A percentile compares a stretch with the other conserved stretches of the same genome.
Evolutionary conservation across 257 asterid genomes (phyloP).

Genomic region (Solanum chiquidenum): DNA sequence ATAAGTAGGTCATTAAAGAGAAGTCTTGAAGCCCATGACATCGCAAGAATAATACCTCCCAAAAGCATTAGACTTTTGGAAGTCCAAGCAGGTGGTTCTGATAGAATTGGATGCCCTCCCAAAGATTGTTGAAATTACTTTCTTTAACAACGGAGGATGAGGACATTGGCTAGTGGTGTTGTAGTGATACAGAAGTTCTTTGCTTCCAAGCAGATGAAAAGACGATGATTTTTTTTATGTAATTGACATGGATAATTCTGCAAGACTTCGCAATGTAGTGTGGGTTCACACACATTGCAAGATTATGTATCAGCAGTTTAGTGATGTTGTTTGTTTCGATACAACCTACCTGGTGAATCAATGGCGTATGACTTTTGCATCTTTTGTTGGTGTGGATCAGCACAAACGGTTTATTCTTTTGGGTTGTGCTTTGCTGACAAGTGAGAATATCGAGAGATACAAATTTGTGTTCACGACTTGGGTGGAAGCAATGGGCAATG

Average conservation of each 20-base stretch:
- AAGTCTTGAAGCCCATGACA: too few relatives aligned
- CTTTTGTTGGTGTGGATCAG: too few relatives aligned
- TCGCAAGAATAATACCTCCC: too few relatives aligned
- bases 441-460: not conserved
- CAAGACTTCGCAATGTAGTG: not conserved
- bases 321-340: not conserved
- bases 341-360: not conserved
- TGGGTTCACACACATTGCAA: not conserved
- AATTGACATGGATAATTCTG: not conserved
- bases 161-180: too few relatives aligned
- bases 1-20: too few relatives aligned
- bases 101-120: too few relatives aligned
- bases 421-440: too few relatives aligned
- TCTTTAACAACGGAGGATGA: not conserved
- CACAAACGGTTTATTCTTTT: too few relatives aligned
- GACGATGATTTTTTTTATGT: not conserved
- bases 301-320: not conserved
- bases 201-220: not conserved
- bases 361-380: too few relatives aligned
- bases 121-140: too few relatives aligned
- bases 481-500: not conserved
- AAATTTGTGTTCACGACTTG: not conserved
- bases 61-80: too few relatives aligned
- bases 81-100: too few relatives aligned
- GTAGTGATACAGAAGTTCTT: not conserved